Percentiles rank a stretch among this genome's conserved stretches.
phyloP scores from a whole-genome alignment of 2,329 filamentous ascomycete species.

The Venturia pyrina region DNA sequence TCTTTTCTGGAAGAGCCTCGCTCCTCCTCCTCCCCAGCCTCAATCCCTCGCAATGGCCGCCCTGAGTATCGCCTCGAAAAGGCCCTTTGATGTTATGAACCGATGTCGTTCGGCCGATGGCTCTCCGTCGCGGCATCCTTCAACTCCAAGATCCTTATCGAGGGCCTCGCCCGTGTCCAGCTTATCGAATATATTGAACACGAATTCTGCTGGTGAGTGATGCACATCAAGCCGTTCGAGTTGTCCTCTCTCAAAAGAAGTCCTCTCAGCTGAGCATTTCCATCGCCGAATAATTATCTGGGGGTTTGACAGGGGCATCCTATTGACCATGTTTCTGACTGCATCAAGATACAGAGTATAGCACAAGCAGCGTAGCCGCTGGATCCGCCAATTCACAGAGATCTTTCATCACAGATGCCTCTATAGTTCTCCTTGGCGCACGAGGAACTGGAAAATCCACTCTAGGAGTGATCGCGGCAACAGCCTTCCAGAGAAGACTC shows the following conservation, averaged over 20 bases:
- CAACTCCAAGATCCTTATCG: background rate
- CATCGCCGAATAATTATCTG: background rate
- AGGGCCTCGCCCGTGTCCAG: background rate
- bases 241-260: background rate
- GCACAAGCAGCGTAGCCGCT: too few species aligned
- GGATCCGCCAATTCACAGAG: conserved; percentile 15
- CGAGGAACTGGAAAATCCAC: conserved; percentile 68
- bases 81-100: conserved; percentile 2
- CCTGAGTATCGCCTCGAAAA: conserved; percentile 5
- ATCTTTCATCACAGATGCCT: conserved; percentile 51
- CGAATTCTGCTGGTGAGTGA: background rate
- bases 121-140: background rate
- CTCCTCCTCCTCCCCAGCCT: background rate
- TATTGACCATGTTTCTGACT: background rate
- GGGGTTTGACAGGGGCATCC: background rate
- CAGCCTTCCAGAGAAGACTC: conserved; percentile 57
- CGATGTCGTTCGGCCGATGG: background rate
- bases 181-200: background rate
- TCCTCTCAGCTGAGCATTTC: background rate
- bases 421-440: conserved; percentile 63
- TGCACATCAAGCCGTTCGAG: background rate
- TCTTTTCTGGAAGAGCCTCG: background rate
- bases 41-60: background rate
- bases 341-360: background rate
- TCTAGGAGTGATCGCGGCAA: conserved; percentile 63